Evolutionary conservation across 805 yeast species (phyloP), one percentile per base, ranked within the genome.

Genomic region (Dipodascopsis uninucleata): DNA sequence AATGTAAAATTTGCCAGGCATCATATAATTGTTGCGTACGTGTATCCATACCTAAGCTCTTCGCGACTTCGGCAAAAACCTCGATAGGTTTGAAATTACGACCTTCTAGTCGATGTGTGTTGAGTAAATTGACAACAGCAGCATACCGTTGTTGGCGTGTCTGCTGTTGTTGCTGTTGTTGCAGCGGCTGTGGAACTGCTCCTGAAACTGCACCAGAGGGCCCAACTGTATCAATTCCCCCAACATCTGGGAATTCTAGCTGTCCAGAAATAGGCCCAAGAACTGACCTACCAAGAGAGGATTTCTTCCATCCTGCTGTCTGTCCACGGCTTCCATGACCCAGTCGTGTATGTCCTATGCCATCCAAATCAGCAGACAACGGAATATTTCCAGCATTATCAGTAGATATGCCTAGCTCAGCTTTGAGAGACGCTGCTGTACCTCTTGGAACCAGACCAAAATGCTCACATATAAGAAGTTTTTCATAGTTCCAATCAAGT

Each of bases 401-500:
- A 4, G 31, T 33, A 2, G 36, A 14, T 22, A 60, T 43, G 45
- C 66, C 49, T 2, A 50, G 39, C 32, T 50, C 55, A 14, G 38
- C 35, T 20, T 41, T 36, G 21, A 31, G 47, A 38, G 24, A 45
- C 33, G 20, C 43, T 23, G 56, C 55, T 7, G 47, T 43, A 14
- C 54, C 55, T 8, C 45, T 38, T 3, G 58, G 55, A 12, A 75
- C 65, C 17, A 78, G 71, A 1, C 94, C 90, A 54, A 87, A 77
- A 17, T 81, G 76, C 52, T 78, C 81, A 60, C 85, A 77, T 36
- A 90, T 74, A 56, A 81, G 84, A 50, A 79, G 78, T 58, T 86
- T 81, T 52, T 86, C 78, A 38, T 77, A 77, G 45, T 78, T 78
- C 97, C 97, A 93, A 63, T 89, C 96, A 37, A 84, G 71, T 3